These are phyloP conservation scores for Podospora australis DNA, from an alignment of 495 filamentous ascomycete genomes.

Conservation along the genomic window DNA sequence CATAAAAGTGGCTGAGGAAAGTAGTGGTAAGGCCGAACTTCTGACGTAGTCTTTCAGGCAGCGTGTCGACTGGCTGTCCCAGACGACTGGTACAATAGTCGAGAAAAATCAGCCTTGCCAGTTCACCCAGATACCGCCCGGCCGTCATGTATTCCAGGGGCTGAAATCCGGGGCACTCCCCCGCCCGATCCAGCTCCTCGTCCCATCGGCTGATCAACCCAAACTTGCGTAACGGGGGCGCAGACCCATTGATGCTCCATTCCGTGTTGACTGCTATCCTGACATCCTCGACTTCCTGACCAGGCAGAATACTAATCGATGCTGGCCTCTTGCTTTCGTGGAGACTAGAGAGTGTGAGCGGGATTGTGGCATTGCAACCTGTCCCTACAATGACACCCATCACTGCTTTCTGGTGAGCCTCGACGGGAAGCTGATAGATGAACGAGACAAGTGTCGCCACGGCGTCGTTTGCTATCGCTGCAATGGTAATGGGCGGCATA, in stretches of 20 bases:
- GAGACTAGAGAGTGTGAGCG: conserved; percentile 58
- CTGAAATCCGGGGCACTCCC: conserved; percentile 71
- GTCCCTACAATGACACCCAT: conserved; percentile 82
- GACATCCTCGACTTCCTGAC: conserved; percentile 48
- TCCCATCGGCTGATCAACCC: conserved; percentile 70
- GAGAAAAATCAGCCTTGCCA: conserved; percentile 64
- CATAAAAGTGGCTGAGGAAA: conserved; percentile 60
- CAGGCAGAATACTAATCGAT: conserved; percentile 49
- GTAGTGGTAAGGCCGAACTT: conserved; percentile 65
- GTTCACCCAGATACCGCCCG: conserved; percentile 76
- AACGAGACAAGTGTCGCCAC: conserved; percentile 74
- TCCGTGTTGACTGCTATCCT: conserved; percentile 79
- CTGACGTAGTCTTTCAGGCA: conserved; percentile 56
- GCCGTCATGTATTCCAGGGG: conserved; percentile 86
- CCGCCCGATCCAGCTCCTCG: conserved; percentile 52
- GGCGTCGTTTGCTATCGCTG: conserved; percentile 75
- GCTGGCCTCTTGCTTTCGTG: conserved; percentile 53
- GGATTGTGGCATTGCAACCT: conserved; percentile 76
- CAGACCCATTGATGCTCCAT: conserved; percentile 73
- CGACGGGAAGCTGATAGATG: conserved; percentile 51
- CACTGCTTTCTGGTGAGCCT: conserved; percentile 43
- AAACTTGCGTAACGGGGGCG: conserved; percentile 56
- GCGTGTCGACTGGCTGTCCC: conserved; percentile 25
- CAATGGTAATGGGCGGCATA: conserved; percentile 61
- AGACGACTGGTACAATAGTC: conserved; percentile 54